Base-by-base conservation (phyloP, 2,329 filamentous ascomycete species). In the Aspergillus sp. region DNA sequence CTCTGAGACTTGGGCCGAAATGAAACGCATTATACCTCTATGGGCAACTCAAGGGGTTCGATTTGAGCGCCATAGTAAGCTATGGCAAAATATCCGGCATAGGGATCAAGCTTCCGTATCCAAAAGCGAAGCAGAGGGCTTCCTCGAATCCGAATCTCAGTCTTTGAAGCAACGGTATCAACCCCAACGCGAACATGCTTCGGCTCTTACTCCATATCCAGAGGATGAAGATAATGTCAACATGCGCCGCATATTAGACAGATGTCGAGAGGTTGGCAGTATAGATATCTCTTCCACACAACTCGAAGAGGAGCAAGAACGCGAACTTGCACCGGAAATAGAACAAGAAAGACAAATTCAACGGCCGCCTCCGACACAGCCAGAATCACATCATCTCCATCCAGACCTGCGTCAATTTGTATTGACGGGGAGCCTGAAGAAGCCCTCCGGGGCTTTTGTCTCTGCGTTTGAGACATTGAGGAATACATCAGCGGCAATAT, bases 261-360 rank as follows among this genome's bases (percentile, higher is more conserved):
- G 62, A 46, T 81, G 79, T 58, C 53, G 61, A 0, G 69, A 80
- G 11, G 78, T 81, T 56, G 69, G 68, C 1, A 62, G 71, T 2
- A 39, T 63, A 0, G 63, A 73, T 2, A 65, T 79, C 29, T 63
- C 69, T 1, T 66, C 75, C 0, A 74, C 77, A 0, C 73, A 74
- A 0, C 71, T 90, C 75, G 84, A 65, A 18, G 65, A 90, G 65
- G 89, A 91, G 58, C 87, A 91, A 63, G 88, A 91, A 67, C 80
- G 88, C 0, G 88, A 91, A 62, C 75, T 91, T 0, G 79, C 85
- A 0, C 86, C 85, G 0, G 88, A 92, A 61, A 80, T 84, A 0
- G 85, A 91, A 63, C 73, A 82, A 26, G 85, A 91, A 65, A 75
- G 80, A 1, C 75, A 89, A 52, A 64, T 84, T 0, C 76, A 89